Percentiles rank a stretch among this genome's conserved stretches.
Conservation (phyloP, 78 protist genomes). For the Protostelium mycophagum region DNA sequence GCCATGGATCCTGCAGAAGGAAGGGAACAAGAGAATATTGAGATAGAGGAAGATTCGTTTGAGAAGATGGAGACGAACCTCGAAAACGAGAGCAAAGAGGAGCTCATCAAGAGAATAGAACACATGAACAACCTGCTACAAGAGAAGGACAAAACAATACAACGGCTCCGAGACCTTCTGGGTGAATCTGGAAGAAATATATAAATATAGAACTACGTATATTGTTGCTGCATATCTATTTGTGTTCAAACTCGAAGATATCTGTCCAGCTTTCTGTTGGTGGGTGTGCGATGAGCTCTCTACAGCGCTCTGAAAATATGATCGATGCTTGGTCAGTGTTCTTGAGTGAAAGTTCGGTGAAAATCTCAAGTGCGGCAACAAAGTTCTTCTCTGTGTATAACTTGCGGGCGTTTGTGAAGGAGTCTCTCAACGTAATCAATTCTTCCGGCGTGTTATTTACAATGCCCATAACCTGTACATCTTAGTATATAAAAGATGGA, state of each 20-base stretch:
- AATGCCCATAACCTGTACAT: background rate
- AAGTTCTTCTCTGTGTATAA: background rate
- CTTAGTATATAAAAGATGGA: background rate
- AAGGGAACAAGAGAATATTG: too few relatives aligned
- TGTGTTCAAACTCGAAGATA: background rate
- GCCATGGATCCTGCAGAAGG: too few relatives aligned
- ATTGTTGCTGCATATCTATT: too few relatives aligned
- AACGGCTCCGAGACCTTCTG: too few relatives aligned
- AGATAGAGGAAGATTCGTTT: too few relatives aligned
- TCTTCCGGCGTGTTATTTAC: background rate
- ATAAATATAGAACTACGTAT: too few relatives aligned
- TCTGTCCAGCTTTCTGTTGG: background rate
- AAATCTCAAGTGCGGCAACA: background rate
- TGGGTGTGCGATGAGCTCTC: background rate
- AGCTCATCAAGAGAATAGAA: too few relatives aligned
- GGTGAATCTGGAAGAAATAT: too few relatives aligned
- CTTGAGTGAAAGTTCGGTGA: background rate
- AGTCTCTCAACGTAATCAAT: background rate
- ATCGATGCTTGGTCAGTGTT: background rate
- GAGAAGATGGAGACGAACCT: too few relatives aligned
- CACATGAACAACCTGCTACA: too few relatives aligned
- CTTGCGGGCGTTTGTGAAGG: background rate
- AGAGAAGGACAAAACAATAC: too few relatives aligned
- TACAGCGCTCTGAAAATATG: background rate
- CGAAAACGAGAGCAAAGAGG: too few relatives aligned